Percentiles rank a stretch among this genome's conserved stretches.
These are phyloP conservation scores for Samsoniella hepiali DNA, from an alignment of 2,329 filamentous ascomycete genomes.

Conservation along the genomic window DNA sequence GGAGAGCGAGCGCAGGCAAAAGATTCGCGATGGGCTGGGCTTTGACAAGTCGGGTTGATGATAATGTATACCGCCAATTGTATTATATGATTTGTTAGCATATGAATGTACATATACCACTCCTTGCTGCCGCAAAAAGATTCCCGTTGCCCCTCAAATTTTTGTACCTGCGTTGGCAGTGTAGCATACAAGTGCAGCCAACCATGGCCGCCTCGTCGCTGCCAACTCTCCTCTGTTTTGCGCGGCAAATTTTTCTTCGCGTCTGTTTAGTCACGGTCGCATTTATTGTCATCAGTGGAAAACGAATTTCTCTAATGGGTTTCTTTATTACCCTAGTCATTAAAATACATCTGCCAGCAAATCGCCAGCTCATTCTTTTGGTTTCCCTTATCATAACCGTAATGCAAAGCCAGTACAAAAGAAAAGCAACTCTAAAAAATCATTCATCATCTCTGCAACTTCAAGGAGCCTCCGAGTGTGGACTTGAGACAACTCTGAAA, in stretches of 20 bases:
- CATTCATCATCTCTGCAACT: constrained; percentile 31
- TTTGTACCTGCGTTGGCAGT: too few relatives aligned
- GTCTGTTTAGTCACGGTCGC: not conserved
- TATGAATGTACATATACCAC: not conserved
- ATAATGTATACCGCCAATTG: not conserved
- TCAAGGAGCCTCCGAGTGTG: constrained; percentile 25
- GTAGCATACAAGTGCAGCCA: too few relatives aligned
- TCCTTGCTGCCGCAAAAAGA: not conserved
- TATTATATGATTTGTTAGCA: not conserved
- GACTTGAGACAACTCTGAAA: constrained; percentile 28
- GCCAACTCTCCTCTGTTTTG: too few relatives aligned
- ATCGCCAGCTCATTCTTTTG: constrained; percentile 34
- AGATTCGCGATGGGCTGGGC: constrained; percentile 34
- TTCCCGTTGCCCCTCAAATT: not conserved
- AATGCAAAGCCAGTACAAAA: constrained; percentile 34
- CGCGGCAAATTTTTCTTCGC: not conserved
- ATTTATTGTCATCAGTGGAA: not conserved
- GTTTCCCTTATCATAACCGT: constrained; percentile 38
- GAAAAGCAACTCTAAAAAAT: constrained; percentile 33
- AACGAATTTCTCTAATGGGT: constrained; percentile 10
- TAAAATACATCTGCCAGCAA: constrained; percentile 39
- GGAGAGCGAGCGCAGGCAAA: constrained; percentile 33
- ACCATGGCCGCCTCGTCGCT: too few relatives aligned
- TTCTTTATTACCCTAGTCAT: constrained; percentile 19
- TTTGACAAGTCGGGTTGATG: constrained; percentile 22